phyloP scores from a whole-genome alignment of 352 stramenopile genomes.

The Globisporangium apiculatum region DNA sequence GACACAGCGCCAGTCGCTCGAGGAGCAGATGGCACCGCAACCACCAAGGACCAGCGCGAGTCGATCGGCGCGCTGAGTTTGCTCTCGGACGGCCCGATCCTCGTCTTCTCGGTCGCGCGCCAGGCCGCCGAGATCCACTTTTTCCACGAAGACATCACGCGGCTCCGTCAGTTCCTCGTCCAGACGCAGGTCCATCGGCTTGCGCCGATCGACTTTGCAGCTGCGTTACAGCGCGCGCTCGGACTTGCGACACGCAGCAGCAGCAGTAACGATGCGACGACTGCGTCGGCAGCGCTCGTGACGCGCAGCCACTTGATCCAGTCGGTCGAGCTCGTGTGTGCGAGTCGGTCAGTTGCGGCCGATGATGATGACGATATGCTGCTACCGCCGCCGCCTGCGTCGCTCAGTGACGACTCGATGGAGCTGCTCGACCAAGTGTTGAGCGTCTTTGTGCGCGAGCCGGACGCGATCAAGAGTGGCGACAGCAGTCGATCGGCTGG shows the following conservation, averaged over 20 bases:
- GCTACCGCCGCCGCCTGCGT: slow-evolving; percentile 15
- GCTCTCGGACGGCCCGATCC: slow-evolving; percentile 63
- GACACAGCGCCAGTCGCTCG: background rate
- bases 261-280: background rate
- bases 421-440: slow-evolving; percentile 61
- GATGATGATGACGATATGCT: slow-evolving; percentile 1
- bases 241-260: slow-evolving; percentile 3
- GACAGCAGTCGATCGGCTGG: background rate
- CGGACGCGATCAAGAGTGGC: slow-evolving; percentile 17
- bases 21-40: slow-evolving; percentile 4
- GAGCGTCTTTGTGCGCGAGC: slow-evolving; percentile 54
- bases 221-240: slow-evolving; percentile 26
- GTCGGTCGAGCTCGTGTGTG: slow-evolving; percentile 42
- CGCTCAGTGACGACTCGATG: slow-evolving; percentile 46
- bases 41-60: slow-evolving; percentile 18
- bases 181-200: slow-evolving; percentile 59
- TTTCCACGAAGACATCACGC: slow-evolving; percentile 71
- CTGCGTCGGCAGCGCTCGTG: slow-evolving; percentile 22
- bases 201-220: slow-evolving; percentile 27
- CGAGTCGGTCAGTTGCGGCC: background rate
- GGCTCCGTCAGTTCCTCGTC: slow-evolving; percentile 52
- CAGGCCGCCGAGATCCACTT: slow-evolving; percentile 73
- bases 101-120: slow-evolving; percentile 72
- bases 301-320: slow-evolving; percentile 39
- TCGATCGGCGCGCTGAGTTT: slow-evolving; percentile 42